Conservation (phyloP, 768 basidiomycete genomes). For the Panellus pusillus region DNA sequence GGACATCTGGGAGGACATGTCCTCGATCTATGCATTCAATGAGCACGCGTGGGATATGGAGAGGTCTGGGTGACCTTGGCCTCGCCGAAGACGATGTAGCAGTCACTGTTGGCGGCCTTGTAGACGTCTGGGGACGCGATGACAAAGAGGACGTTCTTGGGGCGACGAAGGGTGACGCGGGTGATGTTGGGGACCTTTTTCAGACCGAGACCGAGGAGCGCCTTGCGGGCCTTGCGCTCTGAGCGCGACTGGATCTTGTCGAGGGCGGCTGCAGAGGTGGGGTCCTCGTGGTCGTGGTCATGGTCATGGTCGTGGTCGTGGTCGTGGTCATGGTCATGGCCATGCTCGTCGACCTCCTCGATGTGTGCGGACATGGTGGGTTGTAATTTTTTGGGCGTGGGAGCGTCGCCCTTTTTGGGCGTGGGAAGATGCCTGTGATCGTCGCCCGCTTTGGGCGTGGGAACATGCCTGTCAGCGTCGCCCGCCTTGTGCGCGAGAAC, state of each 20-base stretch:
- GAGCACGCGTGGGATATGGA: background rate
- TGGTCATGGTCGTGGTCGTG: slow-evolving; percentile 54
- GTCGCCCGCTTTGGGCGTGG: slow-evolving; percentile 21
- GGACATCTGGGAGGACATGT: slow-evolving; percentile 77
- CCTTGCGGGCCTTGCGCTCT: slow-evolving; percentile 95
- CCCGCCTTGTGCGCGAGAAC: slow-evolving; percentile 59
- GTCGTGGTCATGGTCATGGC: slow-evolving; percentile 51
- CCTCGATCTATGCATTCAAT: slow-evolving; percentile 61
- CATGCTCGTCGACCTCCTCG: slow-evolving; percentile 72
- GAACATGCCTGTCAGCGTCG: slow-evolving; percentile 33
- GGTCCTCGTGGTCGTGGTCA: slow-evolving; percentile 75
- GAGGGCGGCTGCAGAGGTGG: slow-evolving; percentile 78
- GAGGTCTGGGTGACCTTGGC: slow-evolving; percentile 56
- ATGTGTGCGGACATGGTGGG: slow-evolving; percentile 79
- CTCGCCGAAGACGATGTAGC: slow-evolving; percentile 99
- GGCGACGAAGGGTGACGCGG: slow-evolving; percentile 90
- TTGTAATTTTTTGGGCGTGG: slow-evolving; percentile 9
- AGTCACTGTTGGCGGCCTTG: slow-evolving; percentile 96
- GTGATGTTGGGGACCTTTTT: slow-evolving; percentile 93
- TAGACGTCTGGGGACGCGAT: slow-evolving; percentile 94
- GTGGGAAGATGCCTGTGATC: slow-evolving; percentile 1
- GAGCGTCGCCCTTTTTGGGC: too few species aligned
- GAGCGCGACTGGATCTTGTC: slow-evolving; percentile 94
- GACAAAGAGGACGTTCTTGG: slow-evolving; percentile 96
- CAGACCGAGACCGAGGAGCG: slow-evolving; percentile 85